Evolutionary conservation across 129 eudicot genomes (phyloP).

Genomic region (Arctium minus): DNA sequence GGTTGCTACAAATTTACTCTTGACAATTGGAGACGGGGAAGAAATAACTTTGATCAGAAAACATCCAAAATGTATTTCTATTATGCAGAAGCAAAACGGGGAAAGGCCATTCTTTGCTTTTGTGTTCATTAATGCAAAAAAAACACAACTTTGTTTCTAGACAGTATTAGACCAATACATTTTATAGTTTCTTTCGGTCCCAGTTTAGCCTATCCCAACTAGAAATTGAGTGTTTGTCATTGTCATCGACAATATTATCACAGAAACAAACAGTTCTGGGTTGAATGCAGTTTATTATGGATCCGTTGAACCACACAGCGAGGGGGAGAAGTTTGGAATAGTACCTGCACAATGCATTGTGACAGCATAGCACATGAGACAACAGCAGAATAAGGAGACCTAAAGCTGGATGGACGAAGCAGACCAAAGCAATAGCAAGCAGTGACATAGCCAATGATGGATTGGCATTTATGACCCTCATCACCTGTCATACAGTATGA

Average conservation of each 20-base stretch:
- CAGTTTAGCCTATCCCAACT: no score
- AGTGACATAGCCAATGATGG: constrained; percentile 57
- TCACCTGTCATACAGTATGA: constrained; percentile 44
- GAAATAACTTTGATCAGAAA: no score
- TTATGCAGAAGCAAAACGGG: no score
- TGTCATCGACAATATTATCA: background rate
- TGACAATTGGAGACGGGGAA: background rate
- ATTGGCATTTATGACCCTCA: constrained; percentile 53
- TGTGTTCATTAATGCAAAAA: no score
- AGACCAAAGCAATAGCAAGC: constrained; percentile 62
- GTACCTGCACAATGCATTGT: constrained; percentile 86
- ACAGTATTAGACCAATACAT: no score
- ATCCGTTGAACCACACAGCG: background rate
- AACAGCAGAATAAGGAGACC: constrained; percentile 69
- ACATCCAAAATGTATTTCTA: no score
- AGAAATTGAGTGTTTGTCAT: background rate
- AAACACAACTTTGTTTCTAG: no score
- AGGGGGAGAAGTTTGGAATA: constrained; percentile 4
- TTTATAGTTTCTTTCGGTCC: no score
- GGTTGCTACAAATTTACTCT: background rate
- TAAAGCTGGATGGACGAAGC: constrained; percentile 90
- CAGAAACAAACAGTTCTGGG: background rate
- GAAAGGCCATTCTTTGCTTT: no score
- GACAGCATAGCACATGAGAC: constrained; percentile 67
- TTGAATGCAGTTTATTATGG: background rate